These are phyloP conservation scores for Petunia hybrid DNA, from an alignment of 305 asterid species.

Conservation along the genomic window DNA sequence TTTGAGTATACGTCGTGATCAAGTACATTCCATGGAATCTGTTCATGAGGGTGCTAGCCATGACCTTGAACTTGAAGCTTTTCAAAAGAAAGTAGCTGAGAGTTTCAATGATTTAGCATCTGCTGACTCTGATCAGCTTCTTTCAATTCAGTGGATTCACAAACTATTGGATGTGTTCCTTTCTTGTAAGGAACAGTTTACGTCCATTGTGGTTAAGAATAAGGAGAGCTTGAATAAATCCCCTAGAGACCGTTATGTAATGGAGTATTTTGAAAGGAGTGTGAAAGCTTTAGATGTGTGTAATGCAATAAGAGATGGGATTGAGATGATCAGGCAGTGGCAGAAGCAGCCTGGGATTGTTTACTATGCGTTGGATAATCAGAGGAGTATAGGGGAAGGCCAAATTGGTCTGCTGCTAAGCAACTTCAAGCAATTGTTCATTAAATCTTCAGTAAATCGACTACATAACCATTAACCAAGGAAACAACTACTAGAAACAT, in stretches of 20 bases:
- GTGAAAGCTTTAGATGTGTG: constrained; percentile 88
- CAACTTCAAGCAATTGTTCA: no score
- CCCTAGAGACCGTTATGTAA: constrained; percentile 62
- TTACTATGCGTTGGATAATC: constrained; percentile 64
- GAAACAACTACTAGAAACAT: no score
- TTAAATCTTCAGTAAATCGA: no score
- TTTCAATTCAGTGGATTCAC: constrained; percentile 75
- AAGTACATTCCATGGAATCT: constrained; percentile 82
- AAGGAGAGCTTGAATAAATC: constrained; percentile 45
- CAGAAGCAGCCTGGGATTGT: constrained; percentile 82
- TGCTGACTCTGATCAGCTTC: constrained; percentile 55
- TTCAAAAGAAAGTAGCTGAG: constrained; percentile 67
- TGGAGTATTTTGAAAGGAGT: constrained; percentile 77
- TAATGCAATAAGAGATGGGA: constrained; percentile 89
- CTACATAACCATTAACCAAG: no score
- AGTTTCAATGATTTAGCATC: constrained; percentile 59
- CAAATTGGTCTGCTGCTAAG: constrained; percentile 59
- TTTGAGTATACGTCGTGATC: constrained; percentile 73
- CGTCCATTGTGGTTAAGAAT: constrained; percentile 55
- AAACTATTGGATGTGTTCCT: constrained; percentile 77
- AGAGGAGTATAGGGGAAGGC: constrained; percentile 74
- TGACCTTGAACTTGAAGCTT: constrained; percentile 63
- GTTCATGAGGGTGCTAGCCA: constrained; percentile 52
- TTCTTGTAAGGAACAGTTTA: constrained; percentile 77
- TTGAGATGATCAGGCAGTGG: constrained; percentile 84